phyloP scores from a whole-genome alignment of 1,284 basidiomycete genomes.

The Tausonia pullulans region DNA sequence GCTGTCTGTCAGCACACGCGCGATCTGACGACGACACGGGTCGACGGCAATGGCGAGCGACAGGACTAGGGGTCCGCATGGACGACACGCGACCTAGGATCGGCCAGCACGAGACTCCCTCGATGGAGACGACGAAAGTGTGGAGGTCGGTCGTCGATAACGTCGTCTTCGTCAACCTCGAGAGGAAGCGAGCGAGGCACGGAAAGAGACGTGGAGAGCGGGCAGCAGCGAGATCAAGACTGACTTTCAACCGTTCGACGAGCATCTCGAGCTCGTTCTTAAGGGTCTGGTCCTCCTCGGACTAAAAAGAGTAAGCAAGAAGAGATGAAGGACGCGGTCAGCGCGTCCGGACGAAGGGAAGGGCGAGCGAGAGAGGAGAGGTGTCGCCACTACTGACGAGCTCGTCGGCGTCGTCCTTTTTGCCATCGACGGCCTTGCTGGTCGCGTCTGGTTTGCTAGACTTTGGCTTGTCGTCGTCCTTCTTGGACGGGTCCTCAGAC shows the following conservation, averaged over 20 bases:
- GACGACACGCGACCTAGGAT: no score
- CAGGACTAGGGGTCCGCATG: no score
- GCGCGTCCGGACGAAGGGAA: background rate
- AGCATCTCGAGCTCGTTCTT: constrained; percentile 97
- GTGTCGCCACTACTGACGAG: constrained; percentile 46
- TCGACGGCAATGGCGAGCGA: no score
- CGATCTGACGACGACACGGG: no score
- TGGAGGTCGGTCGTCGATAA: no score
- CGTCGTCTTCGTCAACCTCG: no score
- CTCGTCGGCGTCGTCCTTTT: constrained; percentile 40
- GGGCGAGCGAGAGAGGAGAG: background rate
- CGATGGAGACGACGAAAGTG: no score
- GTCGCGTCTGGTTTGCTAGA: constrained; percentile 9
- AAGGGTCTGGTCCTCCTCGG: constrained; percentile 89
- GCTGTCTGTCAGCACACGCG: constrained; percentile 3
- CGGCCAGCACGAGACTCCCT: no score
- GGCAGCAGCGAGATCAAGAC: constrained; percentile 16
- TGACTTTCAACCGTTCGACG: constrained; percentile 80
- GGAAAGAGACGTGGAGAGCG: background rate
- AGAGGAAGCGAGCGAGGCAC: background rate
- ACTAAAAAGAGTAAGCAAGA: constrained; percentile 40
- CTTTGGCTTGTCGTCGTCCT: constrained; percentile 26
- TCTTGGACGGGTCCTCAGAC: constrained; percentile 36
- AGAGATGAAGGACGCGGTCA: background rate
- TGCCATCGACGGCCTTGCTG: constrained; percentile 25